Evolutionary conservation across 805 yeast genomes (phyloP).

Genomic region (Tetrapisispora iriomotensis): DNA sequence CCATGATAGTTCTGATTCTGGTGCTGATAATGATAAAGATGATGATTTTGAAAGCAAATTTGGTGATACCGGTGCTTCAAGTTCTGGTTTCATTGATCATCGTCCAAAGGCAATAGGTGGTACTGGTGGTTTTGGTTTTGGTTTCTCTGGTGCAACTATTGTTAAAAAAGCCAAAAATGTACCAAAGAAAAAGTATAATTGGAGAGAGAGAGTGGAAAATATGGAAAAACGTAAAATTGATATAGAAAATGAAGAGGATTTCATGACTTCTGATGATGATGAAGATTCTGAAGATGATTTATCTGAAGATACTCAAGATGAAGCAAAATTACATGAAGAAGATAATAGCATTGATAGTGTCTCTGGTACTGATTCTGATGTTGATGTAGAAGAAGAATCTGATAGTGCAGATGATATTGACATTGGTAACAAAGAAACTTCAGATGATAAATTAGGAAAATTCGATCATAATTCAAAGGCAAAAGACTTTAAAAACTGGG

Average conservation of each 20-base stretch:
- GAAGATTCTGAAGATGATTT: constrained; percentile 16
- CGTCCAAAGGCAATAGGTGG: constrained; percentile 53
- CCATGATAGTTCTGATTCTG: constrained; percentile 9
- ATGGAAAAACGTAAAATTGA: constrained; percentile 37
- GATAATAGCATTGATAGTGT: too few relatives aligned
- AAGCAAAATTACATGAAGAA: constrained; percentile 8
- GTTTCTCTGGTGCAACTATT: constrained; percentile 47
- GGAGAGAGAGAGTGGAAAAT: constrained; percentile 52
- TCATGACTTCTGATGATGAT: constrained; percentile 29
- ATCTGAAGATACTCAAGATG: not conserved
- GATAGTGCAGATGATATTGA: constrained; percentile 21
- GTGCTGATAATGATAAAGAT: constrained; percentile 14
- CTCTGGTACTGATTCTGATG: constrained; percentile 10
- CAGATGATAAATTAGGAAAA: constrained; percentile 10
- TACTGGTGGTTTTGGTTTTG: constrained; percentile 62
- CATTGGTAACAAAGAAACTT: constrained; percentile 13
- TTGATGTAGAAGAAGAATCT: constrained; percentile 22
- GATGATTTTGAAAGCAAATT: constrained; percentile 20
- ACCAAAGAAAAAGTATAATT: constrained; percentile 52
- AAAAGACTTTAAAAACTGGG: constrained; percentile 78
- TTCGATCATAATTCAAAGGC: constrained; percentile 36
- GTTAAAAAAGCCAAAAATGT: constrained; percentile 29
- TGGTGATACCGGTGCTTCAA: constrained; percentile 13
- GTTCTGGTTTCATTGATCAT: constrained; percentile 54
- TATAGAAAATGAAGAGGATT: constrained; percentile 54